Conservation (phyloP, 352 stramenopile genomes). For the Phytophthora pistaciae region DNA sequence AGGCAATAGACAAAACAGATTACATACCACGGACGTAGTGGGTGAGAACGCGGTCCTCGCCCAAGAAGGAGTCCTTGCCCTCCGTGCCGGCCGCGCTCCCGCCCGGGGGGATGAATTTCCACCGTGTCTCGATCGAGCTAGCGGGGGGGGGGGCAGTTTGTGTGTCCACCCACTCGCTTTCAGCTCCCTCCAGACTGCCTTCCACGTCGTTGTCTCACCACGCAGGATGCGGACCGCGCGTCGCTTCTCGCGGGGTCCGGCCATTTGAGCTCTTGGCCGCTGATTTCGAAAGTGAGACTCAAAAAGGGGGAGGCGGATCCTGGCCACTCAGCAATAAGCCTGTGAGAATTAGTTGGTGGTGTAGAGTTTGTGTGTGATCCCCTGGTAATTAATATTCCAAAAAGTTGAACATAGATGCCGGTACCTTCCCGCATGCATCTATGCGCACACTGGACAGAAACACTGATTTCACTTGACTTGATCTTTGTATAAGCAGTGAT, state of each 20-base stretch:
- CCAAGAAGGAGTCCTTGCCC: not conserved
- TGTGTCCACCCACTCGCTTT: not conserved
- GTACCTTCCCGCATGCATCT: not conserved
- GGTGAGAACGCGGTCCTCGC: not conserved
- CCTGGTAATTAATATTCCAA: not conserved
- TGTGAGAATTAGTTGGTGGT: not conserved
- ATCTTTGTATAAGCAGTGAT: too few species aligned
- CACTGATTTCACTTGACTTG: too few species aligned
- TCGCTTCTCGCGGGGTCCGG: not conserved
- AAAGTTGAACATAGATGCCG: not conserved
- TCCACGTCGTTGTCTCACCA: not conserved
- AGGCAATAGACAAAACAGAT: not conserved
- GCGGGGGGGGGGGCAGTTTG: not conserved
- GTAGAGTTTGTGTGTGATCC: not conserved
- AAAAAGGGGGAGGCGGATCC: too few species aligned
- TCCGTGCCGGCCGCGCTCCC: not conserved
- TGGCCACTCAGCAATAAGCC: not conserved
- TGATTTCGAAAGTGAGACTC: too few species aligned
- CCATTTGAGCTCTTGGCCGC: too few species aligned
- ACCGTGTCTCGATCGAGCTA: not conserved
- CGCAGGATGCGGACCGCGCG: not conserved
- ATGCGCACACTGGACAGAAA: too few species aligned
- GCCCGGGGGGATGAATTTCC: not conserved
- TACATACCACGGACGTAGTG: not conserved
- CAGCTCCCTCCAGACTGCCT: not conserved